Evolutionary conservation across 2,329 filamentous ascomycete species (phyloP).

Genomic region (Trichophyton mentagrophytes): DNA sequence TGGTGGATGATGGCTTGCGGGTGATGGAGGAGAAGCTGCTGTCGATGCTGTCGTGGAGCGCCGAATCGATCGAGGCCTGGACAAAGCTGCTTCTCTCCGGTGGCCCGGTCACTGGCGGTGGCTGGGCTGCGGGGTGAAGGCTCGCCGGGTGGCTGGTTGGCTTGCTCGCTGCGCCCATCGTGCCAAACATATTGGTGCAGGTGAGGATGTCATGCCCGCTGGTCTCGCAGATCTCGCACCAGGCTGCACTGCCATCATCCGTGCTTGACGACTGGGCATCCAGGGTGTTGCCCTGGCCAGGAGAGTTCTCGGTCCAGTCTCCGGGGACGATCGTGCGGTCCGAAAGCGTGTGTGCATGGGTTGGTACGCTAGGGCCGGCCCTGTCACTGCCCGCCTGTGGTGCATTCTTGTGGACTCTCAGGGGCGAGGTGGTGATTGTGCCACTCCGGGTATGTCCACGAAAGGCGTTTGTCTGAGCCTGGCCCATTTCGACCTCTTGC

Average conservation of each 20-base stretch:
- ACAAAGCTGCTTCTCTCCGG: background rate
- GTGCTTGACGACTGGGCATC: slow-evolving; percentile 45
- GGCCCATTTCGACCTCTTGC: slow-evolving; percentile 50
- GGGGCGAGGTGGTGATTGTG: slow-evolving; percentile 24
- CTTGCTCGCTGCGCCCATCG: slow-evolving; percentile 8
- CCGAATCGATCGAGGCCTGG: background rate
- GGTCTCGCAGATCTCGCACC: slow-evolving; percentile 94
- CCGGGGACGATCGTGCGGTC: slow-evolving; percentile 32
- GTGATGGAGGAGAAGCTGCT: background rate
- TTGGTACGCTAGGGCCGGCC: slow-evolving; percentile 16
- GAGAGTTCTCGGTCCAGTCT: slow-evolving; percentile 27
- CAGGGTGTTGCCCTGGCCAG: slow-evolving; percentile 16
- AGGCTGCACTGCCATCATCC: slow-evolving; percentile 61
- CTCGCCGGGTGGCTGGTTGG: slow-evolving; percentile 12
- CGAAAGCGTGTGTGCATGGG: slow-evolving; percentile 29
- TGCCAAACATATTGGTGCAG: slow-evolving; percentile 77
- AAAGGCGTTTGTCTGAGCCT: slow-evolving; percentile 20
- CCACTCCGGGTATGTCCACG: slow-evolving; percentile 23
- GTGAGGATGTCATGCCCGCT: slow-evolving; percentile 86
- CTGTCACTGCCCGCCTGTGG: slow-evolving; percentile 19
- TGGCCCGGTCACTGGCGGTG: background rate
- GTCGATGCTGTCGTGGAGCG: background rate
- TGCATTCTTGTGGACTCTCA: slow-evolving; percentile 22
- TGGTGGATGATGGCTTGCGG: background rate
- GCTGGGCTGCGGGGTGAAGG: background rate